Base-by-base conservation (phyloP, 805 yeast species). In the Metschnikowia lachancei region DNA sequence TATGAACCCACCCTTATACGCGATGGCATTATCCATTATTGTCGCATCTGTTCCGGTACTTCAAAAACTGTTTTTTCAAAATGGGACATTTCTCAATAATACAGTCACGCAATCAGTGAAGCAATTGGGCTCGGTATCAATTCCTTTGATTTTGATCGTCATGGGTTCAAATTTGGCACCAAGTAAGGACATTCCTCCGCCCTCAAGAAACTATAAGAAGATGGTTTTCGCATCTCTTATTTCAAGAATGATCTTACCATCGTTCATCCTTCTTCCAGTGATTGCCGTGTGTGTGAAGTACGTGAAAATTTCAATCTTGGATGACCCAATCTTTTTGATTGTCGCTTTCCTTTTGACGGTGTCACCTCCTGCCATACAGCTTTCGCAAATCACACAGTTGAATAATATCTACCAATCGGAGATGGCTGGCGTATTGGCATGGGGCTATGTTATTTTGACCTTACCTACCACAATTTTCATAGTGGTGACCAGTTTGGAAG, bases 1-100 rank as follows among this genome's bases (percentile, higher is more conserved):
- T 49, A 83, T 86, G 87, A 86, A 86, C 59, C 94, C 95, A n/a
- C 95, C 94, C 13, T 67, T 86, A 46, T 86, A 83, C 66, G 83
- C 95, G 8, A 86, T 86, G 91, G 60, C 82, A 10, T 63, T 81
- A 1, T 76, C 91, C 3, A 78, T 86, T 13, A 44, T 85, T 19
- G 85, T 86, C 46, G 94, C 92, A 3, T 77, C 87, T 0, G 69
- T 83, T 16, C 83, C 86, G 4, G 64, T 66, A 3, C 54, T 86
- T 14, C 85, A 83, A 57, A 66, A 70, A 31, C 70, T 73, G 44
- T 80, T 86, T 51, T 85, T 81, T 59, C 69, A 76, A 28, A 63
- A 75, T 22, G 65, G 63, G 45, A 83, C 89, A 0, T 85, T 86
- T 56, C 58, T 83, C 22, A 81, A 80, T 53, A 81, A 82, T 53